Evolutionary conservation across 257 asterid genomes (phyloP).

Genomic region (Apocynum venetum): DNA sequence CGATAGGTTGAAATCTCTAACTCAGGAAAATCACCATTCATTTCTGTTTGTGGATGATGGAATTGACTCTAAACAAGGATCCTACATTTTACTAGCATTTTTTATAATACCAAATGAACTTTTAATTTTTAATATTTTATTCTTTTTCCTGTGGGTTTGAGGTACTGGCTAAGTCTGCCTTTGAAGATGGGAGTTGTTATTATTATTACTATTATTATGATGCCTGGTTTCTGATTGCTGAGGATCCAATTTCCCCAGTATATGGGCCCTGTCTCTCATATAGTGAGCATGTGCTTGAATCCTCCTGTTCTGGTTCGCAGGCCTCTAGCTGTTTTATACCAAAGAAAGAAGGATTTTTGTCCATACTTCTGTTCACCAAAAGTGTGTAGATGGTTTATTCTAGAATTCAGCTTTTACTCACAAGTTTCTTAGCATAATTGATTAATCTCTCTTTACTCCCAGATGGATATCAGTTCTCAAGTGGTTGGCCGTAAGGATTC

Average conservation of each 20-base stretch:
- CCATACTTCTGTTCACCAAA: neutral
- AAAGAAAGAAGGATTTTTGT: neutral
- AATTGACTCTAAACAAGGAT: neutral
- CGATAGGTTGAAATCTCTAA: neutral
- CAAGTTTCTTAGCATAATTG: conserved; percentile 1
- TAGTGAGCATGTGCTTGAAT: neutral
- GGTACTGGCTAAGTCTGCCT: too few species aligned
- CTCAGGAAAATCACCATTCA: neutral
- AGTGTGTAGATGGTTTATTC: neutral
- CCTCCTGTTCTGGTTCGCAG: neutral
- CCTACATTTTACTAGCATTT: too few species aligned
- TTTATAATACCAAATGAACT: too few species aligned
- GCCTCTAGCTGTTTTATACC: neutral
- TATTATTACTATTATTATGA: too few species aligned
- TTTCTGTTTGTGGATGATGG: too few species aligned
- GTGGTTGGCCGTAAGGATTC: conserved; percentile 91
- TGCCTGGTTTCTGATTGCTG: neutral
- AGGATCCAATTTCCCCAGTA: neutral
- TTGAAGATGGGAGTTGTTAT: too few species aligned
- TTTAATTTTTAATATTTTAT: too few species aligned
- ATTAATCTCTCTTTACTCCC: conserved; percentile 16
- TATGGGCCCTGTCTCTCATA: neutral
- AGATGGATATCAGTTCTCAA: conserved; percentile 88
- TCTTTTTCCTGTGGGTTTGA: too few species aligned
- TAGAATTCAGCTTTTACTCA: neutral